Conservation (phyloP, 306 rosid genomes). For the Vicia faba region DNA sequence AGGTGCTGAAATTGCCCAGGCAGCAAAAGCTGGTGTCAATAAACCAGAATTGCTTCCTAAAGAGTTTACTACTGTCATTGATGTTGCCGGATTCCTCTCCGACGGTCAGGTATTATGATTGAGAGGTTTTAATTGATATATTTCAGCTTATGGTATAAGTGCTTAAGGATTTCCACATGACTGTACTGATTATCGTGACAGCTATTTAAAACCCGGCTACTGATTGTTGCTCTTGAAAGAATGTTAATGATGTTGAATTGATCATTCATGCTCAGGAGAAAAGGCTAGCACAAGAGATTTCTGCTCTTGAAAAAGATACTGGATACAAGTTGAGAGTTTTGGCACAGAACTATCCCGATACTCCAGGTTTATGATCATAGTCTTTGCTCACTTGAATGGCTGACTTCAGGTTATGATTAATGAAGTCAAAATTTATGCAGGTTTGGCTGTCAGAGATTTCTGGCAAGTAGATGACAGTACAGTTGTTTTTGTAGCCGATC, state of each 20-base stretch:
- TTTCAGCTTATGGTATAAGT: no score
- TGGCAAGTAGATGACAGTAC: conserved; percentile 99
- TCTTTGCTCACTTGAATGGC: conserved; percentile 18
- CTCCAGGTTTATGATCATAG: conserved; percentile 62
- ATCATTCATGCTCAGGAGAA: conserved; percentile 60
- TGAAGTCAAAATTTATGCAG: conserved; percentile 53
- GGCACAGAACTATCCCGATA: conserved; percentile 93
- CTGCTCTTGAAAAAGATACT: conserved; percentile 68
- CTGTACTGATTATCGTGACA: background rate
- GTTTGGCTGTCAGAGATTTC: conserved; percentile 87
- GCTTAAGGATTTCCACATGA: background rate
- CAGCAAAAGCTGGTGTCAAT: conserved; percentile 87
- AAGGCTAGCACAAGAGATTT: conserved; percentile 73
- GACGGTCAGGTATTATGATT: conserved; percentile 72
- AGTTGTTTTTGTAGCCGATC: conserved; percentile 96
- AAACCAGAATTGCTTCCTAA: conserved; percentile 93
- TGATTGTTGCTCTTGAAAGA: background rate
- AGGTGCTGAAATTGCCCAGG: conserved; percentile 65
- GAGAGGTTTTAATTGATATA: no score
- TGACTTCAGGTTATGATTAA: background rate
- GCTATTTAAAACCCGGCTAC: background rate
- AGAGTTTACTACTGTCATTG: conserved; percentile 78
- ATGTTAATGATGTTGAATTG: conserved; percentile 26
- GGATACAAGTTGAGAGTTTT: conserved; percentile 89
- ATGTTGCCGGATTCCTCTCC: conserved; percentile 97